Evolutionary conservation across 352 stramenopile species (phyloP).

Genomic region (Phytophthora aleatoria): DNA sequence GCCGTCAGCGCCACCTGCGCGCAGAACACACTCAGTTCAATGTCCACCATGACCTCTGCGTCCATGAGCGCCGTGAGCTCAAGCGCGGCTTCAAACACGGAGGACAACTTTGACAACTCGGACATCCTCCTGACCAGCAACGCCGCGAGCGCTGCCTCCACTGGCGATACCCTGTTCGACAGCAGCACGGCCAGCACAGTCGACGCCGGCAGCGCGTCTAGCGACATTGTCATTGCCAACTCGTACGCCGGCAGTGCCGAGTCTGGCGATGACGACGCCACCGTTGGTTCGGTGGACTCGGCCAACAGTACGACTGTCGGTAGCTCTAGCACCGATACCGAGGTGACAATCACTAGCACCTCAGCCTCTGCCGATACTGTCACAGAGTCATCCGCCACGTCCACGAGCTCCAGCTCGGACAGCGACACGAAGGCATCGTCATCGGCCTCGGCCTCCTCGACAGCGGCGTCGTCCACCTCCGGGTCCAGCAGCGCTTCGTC

Average conservation of each 20-base stretch:
- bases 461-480: conserved; percentile 19
- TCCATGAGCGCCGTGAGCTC: conserved; percentile 24
- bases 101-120: conserved; percentile 11
- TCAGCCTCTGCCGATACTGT: conserved; percentile 17
- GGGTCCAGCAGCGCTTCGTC: conserved; percentile 29
- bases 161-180: conserved; percentile 22
- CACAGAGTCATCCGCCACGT: conserved; percentile 12
- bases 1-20: conserved; percentile 23
- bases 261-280: conserved; percentile 19
- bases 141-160: conserved; percentile 1
- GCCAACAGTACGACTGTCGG: conserved; percentile 20
- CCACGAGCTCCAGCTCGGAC: conserved; percentile 18
- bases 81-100: conserved; percentile 7
- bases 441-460: conserved; percentile 21
- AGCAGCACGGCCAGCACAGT: conserved; percentile 8
- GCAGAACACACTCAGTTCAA: conserved; percentile 19
- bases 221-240: conserved; percentile 6
- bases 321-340: conserved; percentile 16
- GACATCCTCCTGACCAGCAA: conserved; percentile 4
- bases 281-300: conserved; percentile 41
- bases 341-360: conserved; percentile 28
- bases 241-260: conserved; percentile 11
- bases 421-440: conserved; percentile 13
- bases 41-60: conserved; percentile 6
- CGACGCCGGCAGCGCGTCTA: conserved; percentile 9